Conservation (phyloP, 208 protist genomes). For the Trypanosoma avium region DNA sequence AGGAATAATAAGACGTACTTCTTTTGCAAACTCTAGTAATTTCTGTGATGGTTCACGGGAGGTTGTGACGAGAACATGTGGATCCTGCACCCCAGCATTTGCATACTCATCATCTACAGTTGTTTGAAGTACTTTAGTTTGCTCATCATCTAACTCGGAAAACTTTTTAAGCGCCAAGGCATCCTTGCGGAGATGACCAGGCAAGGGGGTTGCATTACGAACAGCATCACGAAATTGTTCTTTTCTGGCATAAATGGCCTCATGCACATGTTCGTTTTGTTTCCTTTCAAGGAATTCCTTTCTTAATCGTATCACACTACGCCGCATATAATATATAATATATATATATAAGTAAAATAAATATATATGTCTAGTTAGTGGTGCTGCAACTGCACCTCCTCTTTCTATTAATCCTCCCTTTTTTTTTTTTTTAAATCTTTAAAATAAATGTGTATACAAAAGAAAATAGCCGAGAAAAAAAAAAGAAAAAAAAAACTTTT, state of each 20-base stretch:
- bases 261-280: slow-evolving; percentile 84
- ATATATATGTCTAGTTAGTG: too few species aligned
- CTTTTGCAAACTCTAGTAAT: slow-evolving; percentile 98
- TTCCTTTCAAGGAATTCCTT: slow-evolving; percentile 88
- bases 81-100: slow-evolving; percentile 94
- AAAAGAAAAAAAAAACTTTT: too few species aligned
- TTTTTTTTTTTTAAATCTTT: too few species aligned
- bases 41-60: slow-evolving; percentile 95
- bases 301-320: slow-evolving; percentile 75
- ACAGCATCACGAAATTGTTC: slow-evolving; percentile 85
- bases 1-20: slow-evolving; percentile 98
- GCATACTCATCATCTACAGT: slow-evolving; percentile 98
- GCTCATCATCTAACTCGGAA: slow-evolving; percentile 86
- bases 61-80: slow-evolving; percentile 99
- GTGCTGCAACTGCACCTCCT: too few species aligned
- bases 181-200: slow-evolving; percentile 83
- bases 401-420: too few species aligned
- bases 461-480: too few species aligned
- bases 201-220: slow-evolving; percentile 72
- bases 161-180: slow-evolving; percentile 87
- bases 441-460: too few species aligned
- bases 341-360: too few species aligned
- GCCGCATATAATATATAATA: slow-evolving; percentile 83
- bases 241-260: slow-evolving; percentile 72
- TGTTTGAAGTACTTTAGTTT: slow-evolving; percentile 56